Conservation (phyloP, 495 filamentous ascomycete species). For the Neohortaea acidophila region DNA sequence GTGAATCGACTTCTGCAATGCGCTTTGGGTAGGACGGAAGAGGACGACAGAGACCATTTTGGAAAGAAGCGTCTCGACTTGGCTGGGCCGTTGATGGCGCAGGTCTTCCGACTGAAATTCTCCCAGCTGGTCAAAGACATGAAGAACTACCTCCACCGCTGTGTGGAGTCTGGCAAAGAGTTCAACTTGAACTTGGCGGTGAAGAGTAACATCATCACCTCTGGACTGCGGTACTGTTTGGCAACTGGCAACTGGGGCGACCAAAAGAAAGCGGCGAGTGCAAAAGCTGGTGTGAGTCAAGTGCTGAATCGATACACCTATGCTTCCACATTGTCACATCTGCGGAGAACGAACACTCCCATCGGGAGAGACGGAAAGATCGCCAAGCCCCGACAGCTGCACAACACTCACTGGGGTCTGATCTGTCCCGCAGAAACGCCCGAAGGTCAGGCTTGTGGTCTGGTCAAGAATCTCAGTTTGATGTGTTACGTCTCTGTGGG, state of each 20-base stretch:
- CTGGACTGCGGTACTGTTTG: slow-evolving; percentile 87
- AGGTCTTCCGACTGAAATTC: slow-evolving; percentile 78
- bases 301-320: slow-evolving; percentile 97
- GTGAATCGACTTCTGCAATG: slow-evolving; percentile 86
- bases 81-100: slow-evolving; percentile 83
- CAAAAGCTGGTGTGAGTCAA: slow-evolving; percentile 93
- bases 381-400: slow-evolving; percentile 90
- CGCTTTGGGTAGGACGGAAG: slow-evolving; percentile 74
- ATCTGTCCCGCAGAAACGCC: slow-evolving; percentile 97
- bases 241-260: slow-evolving; percentile 99
- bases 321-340: slow-evolving; percentile 87
- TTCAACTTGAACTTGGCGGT: slow-evolving; percentile 82
- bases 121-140: slow-evolving; percentile 78
- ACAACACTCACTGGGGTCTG: slow-evolving; percentile 97
- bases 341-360: slow-evolving; percentile 91
- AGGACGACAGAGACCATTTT: slow-evolving; percentile 96
- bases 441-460: slow-evolving; percentile 93
- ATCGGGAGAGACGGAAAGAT: slow-evolving; percentile 97
- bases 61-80: slow-evolving; percentile 96
- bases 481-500: slow-evolving; percentile 98
- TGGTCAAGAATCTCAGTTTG: slow-evolving; percentile 94
- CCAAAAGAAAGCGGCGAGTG: slow-evolving; percentile 89
- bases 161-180: slow-evolving; percentile 72
- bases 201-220: slow-evolving; percentile 79
- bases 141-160: slow-evolving; percentile 73